A percentile compares a stretch with the other conserved stretches of the same genome.
Conservation (phyloP, 805 yeast genomes). For the Scheffersomyces stipitis region DNA sequence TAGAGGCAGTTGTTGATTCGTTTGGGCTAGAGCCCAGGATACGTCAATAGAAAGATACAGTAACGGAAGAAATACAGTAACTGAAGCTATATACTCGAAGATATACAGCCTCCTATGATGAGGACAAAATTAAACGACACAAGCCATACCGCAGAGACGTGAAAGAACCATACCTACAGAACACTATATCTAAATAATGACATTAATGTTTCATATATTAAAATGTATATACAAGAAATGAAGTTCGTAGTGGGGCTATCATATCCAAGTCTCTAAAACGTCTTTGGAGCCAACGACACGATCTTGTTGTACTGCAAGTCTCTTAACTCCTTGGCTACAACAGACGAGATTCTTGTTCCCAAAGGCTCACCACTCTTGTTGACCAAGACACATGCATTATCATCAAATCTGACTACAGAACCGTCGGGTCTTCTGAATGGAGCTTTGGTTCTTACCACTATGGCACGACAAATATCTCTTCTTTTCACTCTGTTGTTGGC, state of each 20-base stretch:
- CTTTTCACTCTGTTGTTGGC: conserved; percentile 82
- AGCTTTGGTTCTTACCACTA: conserved; percentile 89
- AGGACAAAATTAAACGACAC: too few species aligned
- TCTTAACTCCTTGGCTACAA: conserved; percentile 87
- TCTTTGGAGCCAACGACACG: conserved; percentile 85
- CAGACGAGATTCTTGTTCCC: conserved; percentile 89
- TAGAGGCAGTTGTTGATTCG: conserved; percentile 15
- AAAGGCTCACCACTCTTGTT: conserved; percentile 92
- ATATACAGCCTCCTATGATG: too few species aligned
- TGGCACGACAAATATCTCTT: conserved; percentile 95
- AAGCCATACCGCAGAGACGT: too few species aligned
- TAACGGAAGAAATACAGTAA: background rate
- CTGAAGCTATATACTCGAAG: too few species aligned
- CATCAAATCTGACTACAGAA: conserved; percentile 81
- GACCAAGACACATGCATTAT: conserved; percentile 93
- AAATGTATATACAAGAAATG: background rate
- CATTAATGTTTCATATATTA: background rate
- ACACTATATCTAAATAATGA: too few species aligned
- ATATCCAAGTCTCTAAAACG: conserved; percentile 8
- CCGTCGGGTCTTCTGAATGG: conserved; percentile 81
- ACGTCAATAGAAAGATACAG: too few species aligned
- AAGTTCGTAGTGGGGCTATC: background rate
- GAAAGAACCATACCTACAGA: too few species aligned
- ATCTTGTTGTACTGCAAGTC: conserved; percentile 82
- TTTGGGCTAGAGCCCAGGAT: too few species aligned